Base-by-base conservation (phyloP, 2,329 filamentous ascomycete genomes). In the Lachnellula subtilissima region DNA sequence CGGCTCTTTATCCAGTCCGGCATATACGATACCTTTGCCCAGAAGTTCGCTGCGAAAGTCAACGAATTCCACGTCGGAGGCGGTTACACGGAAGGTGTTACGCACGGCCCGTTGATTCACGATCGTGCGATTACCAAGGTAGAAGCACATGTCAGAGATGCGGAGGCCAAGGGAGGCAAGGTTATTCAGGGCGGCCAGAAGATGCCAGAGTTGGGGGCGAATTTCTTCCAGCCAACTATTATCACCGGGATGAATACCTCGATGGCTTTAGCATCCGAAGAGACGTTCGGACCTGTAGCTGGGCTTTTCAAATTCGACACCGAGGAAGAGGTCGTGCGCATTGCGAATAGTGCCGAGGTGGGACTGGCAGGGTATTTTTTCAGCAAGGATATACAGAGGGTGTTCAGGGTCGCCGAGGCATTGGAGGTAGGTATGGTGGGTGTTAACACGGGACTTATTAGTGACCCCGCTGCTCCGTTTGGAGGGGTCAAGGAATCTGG, bases 331-430 rank as follows among this genome's bases (percentile, higher is more conserved):
- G 94, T 96, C 5, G 84, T 97, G 32, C 78, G 82, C 60, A 75
- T 93, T 62, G 93, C 94, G 4, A 99, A 99, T 73, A 73, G 76
- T 43, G 79, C 89, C 1, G 86, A 93, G 52, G 92, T 97, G 39
- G 94, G 94, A 1, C 79, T 99, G 37, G 94, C 93, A 0, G 93
- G 90, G 0, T 97, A 97, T 76, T 96, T 99, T 77, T 97, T 90
- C 78, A 91, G 83, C 5, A 73, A 75, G 50, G 81, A 88, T 66
- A 59, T 88, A 12, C 76, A 80, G 66, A 74, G 86, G 6, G 78
- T 83, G 28, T 75, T 77, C 64, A 77, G 86, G 48, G 80, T 89
- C 0, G 82, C 85, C 0, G 86, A 89, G 73, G 78, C 79, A 15
- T 75, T 95, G 40, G 88, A 95, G 70, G 88, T 93, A 1, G 91